Conservation (phyloP, 2,329 filamentous ascomycete species). For the Fusarium circinatum region DNA sequence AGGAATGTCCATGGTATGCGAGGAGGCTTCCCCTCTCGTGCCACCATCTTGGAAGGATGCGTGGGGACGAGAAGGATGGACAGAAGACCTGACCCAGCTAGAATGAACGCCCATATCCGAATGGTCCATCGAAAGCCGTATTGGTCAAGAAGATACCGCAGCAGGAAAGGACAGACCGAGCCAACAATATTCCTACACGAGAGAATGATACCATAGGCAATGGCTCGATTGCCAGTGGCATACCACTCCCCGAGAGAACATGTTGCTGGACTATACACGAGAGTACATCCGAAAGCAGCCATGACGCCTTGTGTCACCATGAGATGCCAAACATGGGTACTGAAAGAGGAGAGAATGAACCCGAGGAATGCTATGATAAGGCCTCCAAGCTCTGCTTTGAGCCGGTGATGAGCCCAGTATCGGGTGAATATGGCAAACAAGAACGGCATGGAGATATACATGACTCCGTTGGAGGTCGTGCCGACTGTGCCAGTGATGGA, state of each 20-base stretch:
- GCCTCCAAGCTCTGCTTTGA: background rate
- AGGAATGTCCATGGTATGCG: background rate
- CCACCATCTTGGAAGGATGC: background rate
- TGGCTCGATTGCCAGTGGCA: background rate
- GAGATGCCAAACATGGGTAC: background rate
- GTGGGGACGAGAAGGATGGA: background rate
- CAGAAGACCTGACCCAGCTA: background rate
- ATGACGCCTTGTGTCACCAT: background rate
- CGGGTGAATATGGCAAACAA: background rate
- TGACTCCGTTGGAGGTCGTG: background rate
- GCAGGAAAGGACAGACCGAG: background rate
- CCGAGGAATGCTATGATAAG: background rate
- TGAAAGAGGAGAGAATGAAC: background rate
- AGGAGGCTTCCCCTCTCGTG: background rate
- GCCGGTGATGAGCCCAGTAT: background rate
- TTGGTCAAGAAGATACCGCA: background rate
- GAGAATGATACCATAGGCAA: background rate
- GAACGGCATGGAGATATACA: slow-evolving; percentile 1
- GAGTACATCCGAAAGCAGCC: background rate
- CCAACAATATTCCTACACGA: background rate
- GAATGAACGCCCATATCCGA: background rate
- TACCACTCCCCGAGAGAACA: background rate
- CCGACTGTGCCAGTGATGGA: background rate
- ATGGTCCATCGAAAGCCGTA: background rate
- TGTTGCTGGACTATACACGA: background rate